phyloP scores from a whole-genome alignment of 2,329 filamentous ascomycete species.

The Fusarium mundagurra region DNA sequence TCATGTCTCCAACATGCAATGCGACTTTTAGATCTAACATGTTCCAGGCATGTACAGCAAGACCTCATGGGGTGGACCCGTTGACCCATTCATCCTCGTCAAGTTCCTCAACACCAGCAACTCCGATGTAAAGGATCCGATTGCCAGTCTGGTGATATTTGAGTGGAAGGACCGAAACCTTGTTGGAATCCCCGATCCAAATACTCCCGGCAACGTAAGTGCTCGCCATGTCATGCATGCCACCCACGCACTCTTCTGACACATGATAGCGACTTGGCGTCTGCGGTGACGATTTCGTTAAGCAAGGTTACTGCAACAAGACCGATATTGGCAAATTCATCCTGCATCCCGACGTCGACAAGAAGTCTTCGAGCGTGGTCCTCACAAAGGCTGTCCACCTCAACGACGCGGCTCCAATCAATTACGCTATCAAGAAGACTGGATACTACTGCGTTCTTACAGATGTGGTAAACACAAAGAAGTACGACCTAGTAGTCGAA shows the following conservation, averaged over 20 bases:
- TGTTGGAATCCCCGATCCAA: constrained; percentile 73
- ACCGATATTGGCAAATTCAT: constrained; percentile 88
- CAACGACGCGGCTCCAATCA: constrained; percentile 76
- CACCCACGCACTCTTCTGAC: constrained; percentile 18
- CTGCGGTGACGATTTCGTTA: constrained; percentile 78
- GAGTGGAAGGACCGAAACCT: constrained; percentile 89
- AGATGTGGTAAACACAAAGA: constrained; percentile 70
- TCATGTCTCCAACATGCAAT: neutral
- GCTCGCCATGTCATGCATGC: neutral
- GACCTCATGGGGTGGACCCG: constrained; percentile 85
- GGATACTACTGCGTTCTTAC: constrained; percentile 96
- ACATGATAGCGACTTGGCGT: constrained; percentile 60
- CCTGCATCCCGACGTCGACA: constrained; percentile 77
- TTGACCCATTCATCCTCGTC: constrained; percentile 89
- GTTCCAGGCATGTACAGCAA: constrained; percentile 87
- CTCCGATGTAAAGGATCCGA: constrained; percentile 70
- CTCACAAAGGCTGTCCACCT: constrained; percentile 84
- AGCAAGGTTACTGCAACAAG: constrained; percentile 75
- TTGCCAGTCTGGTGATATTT: constrained; percentile 88
- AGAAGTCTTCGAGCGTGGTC: constrained; percentile 76
- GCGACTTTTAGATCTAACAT: constrained; percentile 9
- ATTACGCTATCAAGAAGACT: constrained; percentile 87
- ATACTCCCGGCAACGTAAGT: constrained; percentile 64
- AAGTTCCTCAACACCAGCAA: constrained; percentile 74
- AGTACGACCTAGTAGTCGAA: constrained; percentile 84